phyloP scores from a whole-genome alignment of 805 yeast species.

The Pichia scutulata region DNA sequence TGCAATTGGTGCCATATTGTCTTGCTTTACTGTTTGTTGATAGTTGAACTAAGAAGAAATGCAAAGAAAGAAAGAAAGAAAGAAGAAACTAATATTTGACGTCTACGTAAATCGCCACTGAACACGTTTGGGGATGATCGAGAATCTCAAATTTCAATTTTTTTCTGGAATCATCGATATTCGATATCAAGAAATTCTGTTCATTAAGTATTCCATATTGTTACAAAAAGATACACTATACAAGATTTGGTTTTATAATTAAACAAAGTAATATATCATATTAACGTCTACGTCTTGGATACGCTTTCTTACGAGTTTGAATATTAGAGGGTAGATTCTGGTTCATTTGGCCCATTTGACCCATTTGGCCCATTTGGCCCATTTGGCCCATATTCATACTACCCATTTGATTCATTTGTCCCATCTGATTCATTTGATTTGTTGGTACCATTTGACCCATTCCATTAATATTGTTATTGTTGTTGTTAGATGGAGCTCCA shows the following conservation, averaged over 20 bases:
- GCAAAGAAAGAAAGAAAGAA: neutral
- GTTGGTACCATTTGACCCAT: slow-evolving; percentile 1
- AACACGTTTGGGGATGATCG: too few species aligned
- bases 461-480: neutral
- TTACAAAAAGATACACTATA: neutral
- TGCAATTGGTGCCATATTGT: slow-evolving; percentile 20
- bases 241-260: neutral
- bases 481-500: neutral
- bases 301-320: neutral
- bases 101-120: neutral
- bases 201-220: neutral
- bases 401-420: neutral
- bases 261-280: neutral
- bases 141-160: neutral
- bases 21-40: neutral
- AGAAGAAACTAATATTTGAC: neutral
- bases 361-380: neutral
- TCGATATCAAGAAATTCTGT: too few species aligned
- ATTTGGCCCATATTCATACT: too few species aligned
- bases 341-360: neutral
- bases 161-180: neutral
- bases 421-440: neutral
- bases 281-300: slow-evolving; percentile 2
- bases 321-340: neutral
- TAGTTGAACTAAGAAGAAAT: too few species aligned